Evolutionary conservation across 2,329 filamentous ascomycete genomes (phyloP).

Genomic region (Diaporthe humulicola): DNA sequence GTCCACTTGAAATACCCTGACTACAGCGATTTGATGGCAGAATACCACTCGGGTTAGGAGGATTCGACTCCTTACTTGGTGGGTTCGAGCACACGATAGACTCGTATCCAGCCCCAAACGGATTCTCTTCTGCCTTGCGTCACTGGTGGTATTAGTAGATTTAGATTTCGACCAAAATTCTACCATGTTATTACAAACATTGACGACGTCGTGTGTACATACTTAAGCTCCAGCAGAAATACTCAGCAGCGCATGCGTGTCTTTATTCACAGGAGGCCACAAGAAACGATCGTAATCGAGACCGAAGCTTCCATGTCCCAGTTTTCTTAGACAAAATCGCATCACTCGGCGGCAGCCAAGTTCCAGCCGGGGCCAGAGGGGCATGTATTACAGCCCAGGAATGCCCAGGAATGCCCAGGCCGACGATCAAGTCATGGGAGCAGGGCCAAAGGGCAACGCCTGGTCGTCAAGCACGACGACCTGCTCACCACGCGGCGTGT

Average conservation of each 20-base stretch:
- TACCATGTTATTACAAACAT: not conserved
- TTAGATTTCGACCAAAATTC: not conserved
- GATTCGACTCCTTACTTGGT: not conserved
- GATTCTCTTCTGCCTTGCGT: not conserved
- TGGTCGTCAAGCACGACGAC: not conserved
- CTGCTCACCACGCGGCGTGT: not conserved
- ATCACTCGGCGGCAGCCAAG: not conserved
- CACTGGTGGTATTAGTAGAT: not conserved
- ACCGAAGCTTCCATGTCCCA: not conserved
- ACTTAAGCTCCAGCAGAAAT: not conserved
- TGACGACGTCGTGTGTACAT: not conserved
- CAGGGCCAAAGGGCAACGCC: not conserved
- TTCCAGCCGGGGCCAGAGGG: not conserved
- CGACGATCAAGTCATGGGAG: not conserved
- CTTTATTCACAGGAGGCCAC: not conserved
- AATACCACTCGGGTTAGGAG: too few relatives aligned
- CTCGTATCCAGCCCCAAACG: not conserved
- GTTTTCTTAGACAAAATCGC: not conserved
- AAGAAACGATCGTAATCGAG: not conserved
- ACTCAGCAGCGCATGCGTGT: not conserved
- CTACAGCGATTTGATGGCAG: not conserved
- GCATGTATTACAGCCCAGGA: not conserved
- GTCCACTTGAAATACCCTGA: not conserved
- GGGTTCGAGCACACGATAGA: not conserved
- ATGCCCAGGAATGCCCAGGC: not conserved